Conservation (phyloP, 805 yeast species). For the Aciculoconidium aculeatum region DNA sequence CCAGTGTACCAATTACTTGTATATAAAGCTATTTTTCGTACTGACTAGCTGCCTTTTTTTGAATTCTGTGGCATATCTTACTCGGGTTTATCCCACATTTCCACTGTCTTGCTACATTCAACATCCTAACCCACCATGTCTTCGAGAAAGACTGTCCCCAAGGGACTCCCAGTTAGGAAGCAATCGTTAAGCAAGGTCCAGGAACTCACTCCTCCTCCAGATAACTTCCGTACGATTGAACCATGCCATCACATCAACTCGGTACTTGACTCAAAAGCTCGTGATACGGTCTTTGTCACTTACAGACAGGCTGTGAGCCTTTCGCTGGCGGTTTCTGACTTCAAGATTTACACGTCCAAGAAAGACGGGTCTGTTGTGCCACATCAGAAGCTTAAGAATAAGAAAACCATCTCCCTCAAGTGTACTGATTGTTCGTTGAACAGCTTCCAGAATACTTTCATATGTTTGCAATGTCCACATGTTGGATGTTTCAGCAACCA, state of each 20-base stretch:
- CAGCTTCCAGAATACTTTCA: constrained; percentile 44
- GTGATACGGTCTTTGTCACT: constrained; percentile 43
- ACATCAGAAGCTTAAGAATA: constrained; percentile 29
- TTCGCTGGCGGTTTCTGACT: constrained; percentile 28
- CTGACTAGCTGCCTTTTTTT: too few relatives aligned
- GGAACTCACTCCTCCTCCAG: constrained; percentile 14
- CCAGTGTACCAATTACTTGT: too few relatives aligned
- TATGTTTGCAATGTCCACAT: constrained; percentile 71
- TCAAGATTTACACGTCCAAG: constrained; percentile 20
- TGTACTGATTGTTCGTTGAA: constrained; percentile 46
- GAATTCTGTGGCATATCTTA: too few relatives aligned
- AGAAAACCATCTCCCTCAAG: constrained; percentile 40
- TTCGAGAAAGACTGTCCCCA: constrained; percentile 4
- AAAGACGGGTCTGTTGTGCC: constrained; percentile 37
- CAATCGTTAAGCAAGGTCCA: neutral
- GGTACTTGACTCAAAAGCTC: constrained; percentile 45
- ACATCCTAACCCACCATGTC: constrained; percentile 3
- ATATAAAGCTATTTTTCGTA: too few relatives aligned
- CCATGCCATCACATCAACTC: constrained; percentile 47
- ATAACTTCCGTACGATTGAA: constrained; percentile 26
- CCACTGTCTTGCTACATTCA: too few relatives aligned
- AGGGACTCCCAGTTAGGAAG: neutral
- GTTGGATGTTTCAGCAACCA: constrained; percentile 58
- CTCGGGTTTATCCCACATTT: too few relatives aligned
- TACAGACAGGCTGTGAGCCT: constrained; percentile 48